These are phyloP conservation scores for Cyanidiococcus yangmingshanensis DNA, from an alignment of 23 red algal species.

Conservation along the genomic window DNA sequence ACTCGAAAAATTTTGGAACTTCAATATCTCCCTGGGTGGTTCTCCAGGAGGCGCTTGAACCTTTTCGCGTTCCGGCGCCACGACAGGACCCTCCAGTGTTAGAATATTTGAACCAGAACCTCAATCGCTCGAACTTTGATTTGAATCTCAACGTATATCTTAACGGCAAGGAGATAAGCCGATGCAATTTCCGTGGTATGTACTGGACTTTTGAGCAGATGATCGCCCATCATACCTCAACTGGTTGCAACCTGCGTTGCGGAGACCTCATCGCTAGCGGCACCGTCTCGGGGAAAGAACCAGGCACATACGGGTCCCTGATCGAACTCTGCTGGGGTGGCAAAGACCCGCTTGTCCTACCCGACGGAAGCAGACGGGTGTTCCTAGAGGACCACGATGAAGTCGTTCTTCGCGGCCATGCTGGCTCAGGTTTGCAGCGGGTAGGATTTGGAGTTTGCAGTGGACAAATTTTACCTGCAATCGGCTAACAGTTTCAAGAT, in stretches of 20 bases:
- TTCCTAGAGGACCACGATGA: conserved; percentile 58
- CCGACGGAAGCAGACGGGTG: conserved; percentile 20
- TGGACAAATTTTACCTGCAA: conserved; percentile 24
- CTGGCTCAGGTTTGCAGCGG: background rate
- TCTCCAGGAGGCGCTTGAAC: conserved; percentile 51
- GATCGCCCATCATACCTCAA: conserved; percentile 41
- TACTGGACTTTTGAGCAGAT: conserved; percentile 52
- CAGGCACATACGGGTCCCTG: conserved; percentile 24
- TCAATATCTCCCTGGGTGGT: conserved; percentile 64
- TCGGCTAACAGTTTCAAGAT: too few relatives aligned
- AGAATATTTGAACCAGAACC: conserved; percentile 30
- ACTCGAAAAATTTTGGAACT: conserved; percentile 65
- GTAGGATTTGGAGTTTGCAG: conserved; percentile 26
- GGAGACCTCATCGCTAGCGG: conserved; percentile 39
- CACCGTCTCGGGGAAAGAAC: conserved; percentile 22
- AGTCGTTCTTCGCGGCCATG: conserved; percentile 33
- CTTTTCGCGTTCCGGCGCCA: conserved; percentile 40
- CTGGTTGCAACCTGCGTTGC: conserved; percentile 36
- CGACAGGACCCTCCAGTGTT: conserved; percentile 32
- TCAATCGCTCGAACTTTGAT: conserved; percentile 28
- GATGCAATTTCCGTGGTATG: conserved; percentile 33
- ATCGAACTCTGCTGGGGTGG: conserved; percentile 61
- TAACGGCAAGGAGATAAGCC: background rate
- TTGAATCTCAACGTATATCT: conserved; percentile 34
- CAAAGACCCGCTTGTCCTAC: conserved; percentile 30